These are phyloP conservation scores for Tephrocybe sp. DNA, from an alignment of 768 basidiomycete species.

Conservation along the genomic window DNA sequence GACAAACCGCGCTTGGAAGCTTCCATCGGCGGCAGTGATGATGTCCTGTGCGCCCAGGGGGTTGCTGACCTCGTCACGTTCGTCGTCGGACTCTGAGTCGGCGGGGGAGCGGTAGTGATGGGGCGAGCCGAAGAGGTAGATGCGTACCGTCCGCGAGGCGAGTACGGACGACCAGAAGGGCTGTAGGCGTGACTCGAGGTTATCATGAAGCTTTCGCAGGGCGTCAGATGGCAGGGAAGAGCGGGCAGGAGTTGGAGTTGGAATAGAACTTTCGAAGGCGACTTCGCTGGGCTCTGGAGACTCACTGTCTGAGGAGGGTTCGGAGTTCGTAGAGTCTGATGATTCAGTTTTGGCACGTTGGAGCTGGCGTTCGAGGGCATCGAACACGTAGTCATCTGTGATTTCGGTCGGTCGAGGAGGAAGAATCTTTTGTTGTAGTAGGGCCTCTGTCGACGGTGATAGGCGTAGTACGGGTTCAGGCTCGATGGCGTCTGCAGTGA, in stretches of 20 bases:
- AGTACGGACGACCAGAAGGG: slow-evolving; percentile 82
- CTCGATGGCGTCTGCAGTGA: slow-evolving; percentile 34
- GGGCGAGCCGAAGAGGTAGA: slow-evolving; percentile 57
- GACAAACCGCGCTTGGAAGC: slow-evolving; percentile 63
- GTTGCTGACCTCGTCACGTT: slow-evolving; percentile 26
- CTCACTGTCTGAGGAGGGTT: slow-evolving; percentile 19
- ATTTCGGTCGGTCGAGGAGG: slow-evolving; percentile 63
- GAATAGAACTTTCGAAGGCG: not conserved
- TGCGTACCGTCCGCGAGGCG: slow-evolving; percentile 56
- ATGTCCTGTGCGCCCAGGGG: slow-evolving; percentile 54
- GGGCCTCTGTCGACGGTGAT: slow-evolving; percentile 48
- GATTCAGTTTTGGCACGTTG: slow-evolving; percentile 32
- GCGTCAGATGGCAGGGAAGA: slow-evolving; percentile 24
- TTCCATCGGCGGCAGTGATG: slow-evolving; percentile 67
- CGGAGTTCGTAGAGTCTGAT: slow-evolving; percentile 16
- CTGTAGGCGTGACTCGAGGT: slow-evolving; percentile 73
- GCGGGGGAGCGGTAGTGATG: slow-evolving; percentile 22
- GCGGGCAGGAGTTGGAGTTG: slow-evolving; percentile 7
- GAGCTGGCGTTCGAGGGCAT: slow-evolving; percentile 56
- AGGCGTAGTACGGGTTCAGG: slow-evolving; percentile 21
- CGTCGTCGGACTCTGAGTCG: slow-evolving; percentile 22
- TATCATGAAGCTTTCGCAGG: slow-evolving; percentile 62
- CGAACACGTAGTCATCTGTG: slow-evolving; percentile 55
- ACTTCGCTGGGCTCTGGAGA: not conserved
- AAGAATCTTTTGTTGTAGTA: slow-evolving; percentile 44